Conservation (phyloP, 78 protist genomes). For the Blattamonas nauphoetae region DNA sequence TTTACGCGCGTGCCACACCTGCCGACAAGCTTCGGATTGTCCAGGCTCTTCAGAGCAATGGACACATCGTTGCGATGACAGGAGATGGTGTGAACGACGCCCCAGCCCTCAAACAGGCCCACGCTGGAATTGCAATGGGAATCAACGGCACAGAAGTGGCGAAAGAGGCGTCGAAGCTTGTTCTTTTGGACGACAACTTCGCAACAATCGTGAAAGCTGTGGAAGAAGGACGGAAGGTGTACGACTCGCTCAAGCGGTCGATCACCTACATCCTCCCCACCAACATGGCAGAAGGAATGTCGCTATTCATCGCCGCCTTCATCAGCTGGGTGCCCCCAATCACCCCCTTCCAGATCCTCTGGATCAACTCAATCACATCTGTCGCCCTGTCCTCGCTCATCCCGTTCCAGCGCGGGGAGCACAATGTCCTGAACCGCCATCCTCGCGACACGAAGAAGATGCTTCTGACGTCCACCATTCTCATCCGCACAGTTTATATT, state of each 20-base stretch:
- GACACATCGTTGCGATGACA: neutral
- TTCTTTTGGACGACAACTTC: slow-evolving; percentile 91
- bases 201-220: slow-evolving; percentile 81
- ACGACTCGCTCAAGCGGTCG: slow-evolving; percentile 55
- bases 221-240: slow-evolving; percentile 75
- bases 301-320: slow-evolving; percentile 18
- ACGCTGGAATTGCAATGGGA: slow-evolving; percentile 96
- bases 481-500: neutral
- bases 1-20: slow-evolving; percentile 6
- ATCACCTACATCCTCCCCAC: slow-evolving; percentile 66
- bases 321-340: slow-evolving; percentile 19
- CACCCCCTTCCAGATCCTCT: slow-evolving; percentile 53
- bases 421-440: neutral
- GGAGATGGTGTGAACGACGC: slow-evolving; percentile 67
- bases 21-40: slow-evolving; percentile 26
- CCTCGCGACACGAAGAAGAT: neutral
- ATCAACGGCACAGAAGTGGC: slow-evolving; percentile 85
- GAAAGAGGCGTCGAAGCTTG: slow-evolving; percentile 59
- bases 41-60: slow-evolving; percentile 5
- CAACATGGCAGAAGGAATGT: slow-evolving; percentile 61
- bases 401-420: slow-evolving; percentile 10
- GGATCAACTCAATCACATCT: slow-evolving; percentile 65
- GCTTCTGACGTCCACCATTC: neutral
- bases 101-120: slow-evolving; percentile 76
- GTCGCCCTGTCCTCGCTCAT: neutral